Evolutionary conservation across 176 grass and related monocot species (phyloP), one percentile per base, ranked within the genome.

Genomic region (Bonia amplexicaulis): DNA sequence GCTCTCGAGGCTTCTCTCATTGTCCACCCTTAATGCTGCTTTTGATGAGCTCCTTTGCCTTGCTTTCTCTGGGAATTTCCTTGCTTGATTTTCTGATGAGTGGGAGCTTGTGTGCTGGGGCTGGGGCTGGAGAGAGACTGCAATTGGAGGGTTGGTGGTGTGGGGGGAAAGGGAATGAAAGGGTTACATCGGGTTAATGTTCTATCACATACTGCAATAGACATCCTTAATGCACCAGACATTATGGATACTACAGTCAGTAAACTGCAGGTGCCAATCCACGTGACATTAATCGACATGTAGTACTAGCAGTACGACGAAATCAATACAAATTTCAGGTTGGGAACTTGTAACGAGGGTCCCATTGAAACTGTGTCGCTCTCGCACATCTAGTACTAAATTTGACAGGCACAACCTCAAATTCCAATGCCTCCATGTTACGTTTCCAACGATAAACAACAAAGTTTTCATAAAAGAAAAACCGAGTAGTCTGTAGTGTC

Each of bases 41-140:
- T 82, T 86, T 53, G 74, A 76, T 13, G 71, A 73, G 70, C 68
- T 82, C 47, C 82, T 33, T 6, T 74, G 75, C 53, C 53, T 42
- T 23, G 80, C 85, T 90, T 91, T 91, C 85, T 73, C 31, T 23
- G 27, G 46, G 27, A 87, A 87, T 79, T 69, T 31, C 83, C 78
- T 72, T 49, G 73, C 35, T 17, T 19, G 31, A 69, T 20, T 37
- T 16, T 52, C 31, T 3, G 31, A 33, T 22, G 12, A 58, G 41
- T 39, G 27, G 31, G 31, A 33, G 31, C 31, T 33, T 33, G 81
- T 41, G 80, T 12, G 57, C 33, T 27, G 44, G 57, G 9, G 45
- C 40, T 63, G 57, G 69, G 22, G 31, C 75, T 27, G 29, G 29
- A 49, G 20, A 42, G 51, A 62, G 54, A 3, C 5, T 6, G 60